Base-by-base conservation (phyloP, 176 grass and related monocot species). In the Aegilops tauschii region DNA sequence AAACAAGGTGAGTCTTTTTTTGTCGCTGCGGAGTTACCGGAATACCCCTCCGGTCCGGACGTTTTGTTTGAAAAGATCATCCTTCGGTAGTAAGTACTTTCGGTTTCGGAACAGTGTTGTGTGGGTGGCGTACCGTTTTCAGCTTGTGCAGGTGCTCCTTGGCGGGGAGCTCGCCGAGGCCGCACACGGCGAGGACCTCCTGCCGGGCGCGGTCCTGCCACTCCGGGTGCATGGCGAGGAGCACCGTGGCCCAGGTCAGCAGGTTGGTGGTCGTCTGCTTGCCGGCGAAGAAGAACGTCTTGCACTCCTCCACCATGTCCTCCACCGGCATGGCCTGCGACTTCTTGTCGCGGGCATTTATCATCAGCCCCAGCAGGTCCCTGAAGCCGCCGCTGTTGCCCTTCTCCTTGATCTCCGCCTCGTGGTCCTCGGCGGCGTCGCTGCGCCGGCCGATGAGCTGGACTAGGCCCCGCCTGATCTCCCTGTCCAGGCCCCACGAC, bases 201-300 rank as follows among this genome's bases (percentile, higher is more conserved):
- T 11, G 50, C 21, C 95, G 91, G 2, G 91, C 93, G 29, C 86
- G 91, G 11, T 87, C 87, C 89, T 98, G 95, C 95, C 93, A 98
- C 1, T 98, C 91, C 6, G 91, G 91, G 82, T 98, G 95, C 95
- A 98, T 98, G 72, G 95, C 95, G 13, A 98, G 95, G 3, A 98
- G 93, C 80, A 98, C 93, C 42, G 91, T 95, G 70, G 83, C 73
- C 95, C 95, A 98, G 77, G 91, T 92, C 6, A 98, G 87, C 10
- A 98, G 80, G 85, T 98, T 95, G 16, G 95, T 92, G 49, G 95
- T 95, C 1, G 95, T 98, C 89, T 98, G 93, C 91, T 98, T 98
- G 44, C 96, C 96, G 40, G 96, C 96, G 81, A 98, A 98, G 86
- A 98, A 98, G 93, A 94, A 95, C 37, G 93, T 98, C 96, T 98